Base-by-base conservation (phyloP, 1,139 yeast species). In the Nadsonia commutata region DNA sequence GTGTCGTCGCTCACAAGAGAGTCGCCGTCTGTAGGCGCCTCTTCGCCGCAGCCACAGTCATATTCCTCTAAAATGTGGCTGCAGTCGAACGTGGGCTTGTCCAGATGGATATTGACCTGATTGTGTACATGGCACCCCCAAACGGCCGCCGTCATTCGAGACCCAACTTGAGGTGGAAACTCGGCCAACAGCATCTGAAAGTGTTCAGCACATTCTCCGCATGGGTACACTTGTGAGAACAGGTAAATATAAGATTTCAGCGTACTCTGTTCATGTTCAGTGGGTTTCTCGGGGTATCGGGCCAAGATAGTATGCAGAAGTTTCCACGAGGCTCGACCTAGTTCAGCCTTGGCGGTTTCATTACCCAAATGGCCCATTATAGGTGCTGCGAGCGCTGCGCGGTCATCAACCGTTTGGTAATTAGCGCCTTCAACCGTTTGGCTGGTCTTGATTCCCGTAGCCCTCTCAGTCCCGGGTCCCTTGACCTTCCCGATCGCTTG, bases 111-210 rank as follows among this genome's bases (percentile, higher is more conserved):
- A 59, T 90, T 90, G 31, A 88, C 96, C 49, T 71, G 64, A 55
- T 93, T 90, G 63, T 90, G 99, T n/a, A 90, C 71, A 55, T 79
- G 79, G 60, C 98, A 90, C 1, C 98, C 98, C 98, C 98, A 90
- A 50, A 83, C 66, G 0, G 95, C 86, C 0, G 98, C 97, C 2
- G 77, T 74, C 50, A 79, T 78, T 46, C 95, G 71, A 18, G 80
- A 72, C 7, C 76, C 69, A 2, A 82, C 72, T 56, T 93, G 98
- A 2, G 95, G 96, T 1, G 98, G 98, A 55, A 68, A 76, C 53
- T 80, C 70, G 43, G 66, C 57, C 47, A 90, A 64, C 52, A 88
- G 66, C 52, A 71, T 63, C 50, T 75, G 81, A 60, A 90, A 90
- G 61, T 90, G 98, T 51, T 85, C 70, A 0, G 98, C 96, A 65